Base-by-base conservation (phyloP, 2,329 filamentous ascomycete genomes). In the Colletotrichum coccodes region DNA sequence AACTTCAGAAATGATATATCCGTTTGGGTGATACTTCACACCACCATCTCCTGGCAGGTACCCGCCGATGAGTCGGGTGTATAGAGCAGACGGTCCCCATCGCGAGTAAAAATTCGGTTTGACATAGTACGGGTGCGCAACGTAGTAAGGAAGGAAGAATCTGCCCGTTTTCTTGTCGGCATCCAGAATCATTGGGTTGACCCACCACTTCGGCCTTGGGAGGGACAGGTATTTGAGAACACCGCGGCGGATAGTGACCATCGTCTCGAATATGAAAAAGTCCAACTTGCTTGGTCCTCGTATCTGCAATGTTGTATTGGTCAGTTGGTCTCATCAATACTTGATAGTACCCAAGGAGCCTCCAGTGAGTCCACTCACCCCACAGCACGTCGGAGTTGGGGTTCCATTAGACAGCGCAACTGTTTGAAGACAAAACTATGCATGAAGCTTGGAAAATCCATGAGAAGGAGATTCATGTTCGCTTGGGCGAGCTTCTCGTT, bases 101-200 rank as follows among this genome's bases (percentile, higher is more conserved):
- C 81, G 81, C 68, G 79, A 84, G 81, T 77, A 82, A 54, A 81
- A 77, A 0, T 82, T 87, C 32, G 81, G 82, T 71, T 85, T 82
- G 52, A 87, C 81, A 72, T 88, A 89, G 76, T 85, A 88, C 9
- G 87, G 87, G 16, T 85, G 82, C 0, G 82, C 80, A 36, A 83
- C 79, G 77, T 83, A 87, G 14, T 76, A 58, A 0, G 73, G 75
- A 11, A 80, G 67, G 70, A 82, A 81, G 69, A 82, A 80, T 14
- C 80, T 79, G 1, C 82, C 80, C 2, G 81, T 78, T 21, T 81
- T 75, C 5, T 83, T 76, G 7, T 76, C 76, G 64, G 82, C 74
- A 7, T 73, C 72, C 14, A 64, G 53, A 47, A 85, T 58, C 58
- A 77, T 79, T 9, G 78, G 72, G 12, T 52, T 47, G 6, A 23